Percentiles rank a stretch among this genome's conserved stretches.
Conservation (phyloP, 345 rosid genomes). For the Leavenworthia alabamica region DNA sequence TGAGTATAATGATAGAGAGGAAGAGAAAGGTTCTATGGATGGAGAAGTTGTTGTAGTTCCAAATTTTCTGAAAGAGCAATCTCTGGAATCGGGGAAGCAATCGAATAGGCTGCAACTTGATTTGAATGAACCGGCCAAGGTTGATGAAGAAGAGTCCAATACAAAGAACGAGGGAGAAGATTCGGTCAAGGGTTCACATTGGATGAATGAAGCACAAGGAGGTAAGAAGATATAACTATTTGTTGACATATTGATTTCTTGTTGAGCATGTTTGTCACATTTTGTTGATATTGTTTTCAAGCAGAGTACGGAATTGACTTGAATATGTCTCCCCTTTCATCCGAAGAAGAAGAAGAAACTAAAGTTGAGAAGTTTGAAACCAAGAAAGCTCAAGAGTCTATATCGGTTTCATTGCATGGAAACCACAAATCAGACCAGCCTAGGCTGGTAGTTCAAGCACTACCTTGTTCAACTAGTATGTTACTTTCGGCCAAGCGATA, state of each 20-base stretch:
- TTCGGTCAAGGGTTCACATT: neutral
- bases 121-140: conserved; percentile 44
- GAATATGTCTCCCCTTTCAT: conserved; percentile 22
- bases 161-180: too few species aligned
- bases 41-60: conserved; percentile 15
- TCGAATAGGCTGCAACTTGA: conserved; percentile 31
- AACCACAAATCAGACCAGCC: neutral
- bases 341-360: conserved; percentile 1
- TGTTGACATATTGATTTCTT: neutral
- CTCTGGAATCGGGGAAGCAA: conserved; percentile 13
- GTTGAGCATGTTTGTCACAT: neutral
- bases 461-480: conserved; percentile 19
- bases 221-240: conserved; percentile 1
- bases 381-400: conserved; percentile 14
- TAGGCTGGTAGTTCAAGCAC: neutral
- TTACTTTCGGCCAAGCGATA: conserved; percentile 3
- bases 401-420: neutral
- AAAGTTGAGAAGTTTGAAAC: neutral
- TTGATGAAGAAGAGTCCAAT: conserved; percentile 28
- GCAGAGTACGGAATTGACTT: conserved; percentile 23
- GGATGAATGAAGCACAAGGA: conserved; percentile 15
- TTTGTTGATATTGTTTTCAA: neutral
- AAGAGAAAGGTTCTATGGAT: conserved; percentile 21
- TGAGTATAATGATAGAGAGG: conserved; percentile 34
- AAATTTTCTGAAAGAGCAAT: conserved; percentile 9